These are phyloP conservation scores for Rubroboletus pulcherrimus DNA, from an alignment of 768 basidiomycete genomes.

Conservation along the genomic window DNA sequence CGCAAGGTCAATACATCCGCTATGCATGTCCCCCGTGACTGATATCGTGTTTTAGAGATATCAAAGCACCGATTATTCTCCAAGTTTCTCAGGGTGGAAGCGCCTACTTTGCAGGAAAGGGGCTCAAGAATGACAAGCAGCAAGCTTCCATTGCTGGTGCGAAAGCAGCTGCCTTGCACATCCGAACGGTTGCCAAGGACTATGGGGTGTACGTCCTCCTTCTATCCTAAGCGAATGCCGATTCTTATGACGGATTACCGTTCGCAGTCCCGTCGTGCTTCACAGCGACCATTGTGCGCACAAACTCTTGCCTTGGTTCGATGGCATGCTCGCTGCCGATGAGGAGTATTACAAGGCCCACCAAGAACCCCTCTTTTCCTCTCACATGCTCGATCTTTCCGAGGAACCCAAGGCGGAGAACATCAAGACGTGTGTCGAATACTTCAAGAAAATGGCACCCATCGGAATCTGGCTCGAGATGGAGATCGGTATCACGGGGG, in stretches of 20 bases:
- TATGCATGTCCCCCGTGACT: slow-evolving; percentile 5
- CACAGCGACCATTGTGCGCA: slow-evolving; percentile 99
- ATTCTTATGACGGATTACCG: not conserved
- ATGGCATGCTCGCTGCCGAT: slow-evolving; percentile 97
- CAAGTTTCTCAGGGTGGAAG: slow-evolving; percentile 97
- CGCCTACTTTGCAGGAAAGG: slow-evolving; percentile 96
- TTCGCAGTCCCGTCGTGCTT: slow-evolving; percentile 81
- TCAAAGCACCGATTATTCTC: slow-evolving; percentile 96
- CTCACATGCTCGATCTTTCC: slow-evolving; percentile 98
- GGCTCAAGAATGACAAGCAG: slow-evolving; percentile 90
- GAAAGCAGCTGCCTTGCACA: slow-evolving; percentile 85
- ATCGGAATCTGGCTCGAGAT: slow-evolving; percentile 97
- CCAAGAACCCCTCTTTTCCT: slow-evolving; percentile 86
- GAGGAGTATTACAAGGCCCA: slow-evolving; percentile 90
- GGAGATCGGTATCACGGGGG: slow-evolving; percentile 99
- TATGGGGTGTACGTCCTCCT: slow-evolving; percentile 81
- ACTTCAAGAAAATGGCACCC: slow-evolving; percentile 93
- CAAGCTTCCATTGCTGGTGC: slow-evolving; percentile 95
- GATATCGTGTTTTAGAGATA: slow-evolving; percentile 53
- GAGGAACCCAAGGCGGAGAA: slow-evolving; percentile 92
- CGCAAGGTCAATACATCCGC: slow-evolving; percentile 56
- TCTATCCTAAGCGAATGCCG: not conserved
- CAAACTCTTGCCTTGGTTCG: slow-evolving; percentile 98
- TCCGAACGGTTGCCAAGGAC: slow-evolving; percentile 79
- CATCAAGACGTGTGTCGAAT: slow-evolving; percentile 88